Percentiles rank a stretch among this genome's conserved stretches.
phyloP scores from a whole-genome alignment of 2,329 filamentous ascomycete species.

The Corinectria fuckeliana region DNA sequence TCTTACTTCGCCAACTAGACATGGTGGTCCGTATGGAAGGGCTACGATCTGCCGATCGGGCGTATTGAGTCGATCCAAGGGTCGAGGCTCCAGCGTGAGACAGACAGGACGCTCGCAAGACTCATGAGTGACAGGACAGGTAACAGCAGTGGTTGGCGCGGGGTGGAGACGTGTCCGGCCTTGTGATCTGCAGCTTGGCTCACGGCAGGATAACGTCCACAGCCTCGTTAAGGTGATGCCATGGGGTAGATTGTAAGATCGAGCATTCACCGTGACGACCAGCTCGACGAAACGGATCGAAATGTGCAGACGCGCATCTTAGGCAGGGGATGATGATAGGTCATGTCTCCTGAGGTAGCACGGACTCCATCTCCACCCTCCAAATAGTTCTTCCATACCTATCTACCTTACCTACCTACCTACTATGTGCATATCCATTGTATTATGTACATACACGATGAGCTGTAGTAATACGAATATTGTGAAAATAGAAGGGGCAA shows the following conservation, averaged over 20 bases:
- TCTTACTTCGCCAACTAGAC: slow-evolving; percentile 11
- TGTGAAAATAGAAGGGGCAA: not conserved
- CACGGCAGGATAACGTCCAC: not conserved
- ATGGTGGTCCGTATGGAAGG: not conserved
- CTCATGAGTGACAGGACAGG: not conserved
- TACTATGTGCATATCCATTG: not conserved
- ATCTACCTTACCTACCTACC: not conserved
- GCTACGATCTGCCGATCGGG: not conserved
- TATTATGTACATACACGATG: not conserved
- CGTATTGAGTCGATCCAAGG: not conserved
- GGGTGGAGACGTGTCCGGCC: not conserved
- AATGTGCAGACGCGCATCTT: not conserved
- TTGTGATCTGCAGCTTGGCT: not conserved
- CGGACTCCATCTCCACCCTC: not conserved
- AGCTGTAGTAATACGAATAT: not conserved
- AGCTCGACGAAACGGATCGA: not conserved
- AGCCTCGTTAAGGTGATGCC: not conserved
- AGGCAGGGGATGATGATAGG: not conserved
- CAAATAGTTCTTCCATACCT: not conserved
- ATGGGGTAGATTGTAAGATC: not conserved
- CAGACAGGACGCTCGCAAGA: not conserved
- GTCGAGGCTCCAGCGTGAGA: not conserved
- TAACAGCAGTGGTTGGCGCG: not conserved
- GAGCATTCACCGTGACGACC: not conserved
- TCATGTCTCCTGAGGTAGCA: not conserved